Evolutionary conservation across 1,284 basidiomycete species (phyloP), one percentile per base, ranked within the genome.

Genomic region (Sporisorium sorghi): DNA sequence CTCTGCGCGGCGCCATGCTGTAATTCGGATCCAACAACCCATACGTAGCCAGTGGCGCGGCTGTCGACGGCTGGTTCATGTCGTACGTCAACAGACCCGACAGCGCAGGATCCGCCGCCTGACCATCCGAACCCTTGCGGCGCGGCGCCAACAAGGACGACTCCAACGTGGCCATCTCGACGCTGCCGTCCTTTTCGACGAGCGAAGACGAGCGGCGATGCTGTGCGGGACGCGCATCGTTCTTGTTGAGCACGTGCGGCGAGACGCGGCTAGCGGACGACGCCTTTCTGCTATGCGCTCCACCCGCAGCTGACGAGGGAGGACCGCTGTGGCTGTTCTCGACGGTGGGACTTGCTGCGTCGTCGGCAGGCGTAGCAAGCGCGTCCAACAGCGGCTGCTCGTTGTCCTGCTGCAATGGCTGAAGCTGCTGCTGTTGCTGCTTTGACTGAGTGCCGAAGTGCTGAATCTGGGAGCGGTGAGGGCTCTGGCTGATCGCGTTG

Each of bases 1-100:
- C 42, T 30, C 59, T 49, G 28, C 28, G 51, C 23, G 59, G 49
- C 8, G 62, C 56, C 63, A 73, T 67, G 40, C 49, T 57, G 57
- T 73, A 73, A 49, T 63, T 60, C 28, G 70, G 60, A 43, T 72
- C 69, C 40, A 71, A 26, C 58, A 65, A n/a, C 8, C 56, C 60
- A 30, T 55, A 57, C 0, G 48, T 59, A 6, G 60, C 55, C 12
- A 53, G 17, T 5, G 58, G 55, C 15, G 66, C 42, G 10, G 46
- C 47, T 5, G 32, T n/a, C n/a, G 35, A 33, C 7, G 33, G 40
- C 8, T 30, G 40, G 6, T 7, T 24, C 35, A 42, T 55, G 43
- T 33, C 48, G 33, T 69, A 58, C 11, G 59, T 26, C 39, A 62
- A 11, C 8, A 69, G 26, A 12, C 50, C 50, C 7, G 59, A 69